Conservation (phyloP, 345 rosid species). For the Noccaea bulbosa region DNA sequence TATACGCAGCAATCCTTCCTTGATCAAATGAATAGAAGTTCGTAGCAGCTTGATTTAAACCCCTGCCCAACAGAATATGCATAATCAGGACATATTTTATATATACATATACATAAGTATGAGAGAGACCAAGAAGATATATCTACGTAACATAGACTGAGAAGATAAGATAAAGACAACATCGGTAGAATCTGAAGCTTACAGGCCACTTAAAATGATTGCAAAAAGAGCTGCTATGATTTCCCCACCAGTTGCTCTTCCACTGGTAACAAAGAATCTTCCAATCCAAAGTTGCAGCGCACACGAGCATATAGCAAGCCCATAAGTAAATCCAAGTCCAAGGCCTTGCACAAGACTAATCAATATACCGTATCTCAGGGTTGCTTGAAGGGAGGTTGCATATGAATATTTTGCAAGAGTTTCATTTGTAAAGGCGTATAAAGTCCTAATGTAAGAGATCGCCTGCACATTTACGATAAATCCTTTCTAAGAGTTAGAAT, state of each 20-base stretch:
- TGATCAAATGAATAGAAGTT: slow-evolving; percentile 98
- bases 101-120: slow-evolving; percentile 61
- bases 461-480: slow-evolving; percentile 63
- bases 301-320: slow-evolving; percentile 97
- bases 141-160: slow-evolving; percentile 31
- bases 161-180: slow-evolving; percentile 19
- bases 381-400: slow-evolving; percentile 96
- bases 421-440: slow-evolving; percentile 96
- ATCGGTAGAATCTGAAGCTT: slow-evolving; percentile 49
- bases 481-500: slow-evolving; percentile 23
- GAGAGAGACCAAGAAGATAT: slow-evolving; percentile 35
- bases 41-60: slow-evolving; percentile 97
- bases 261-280: slow-evolving; percentile 63
- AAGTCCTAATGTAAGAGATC: slow-evolving; percentile 78
- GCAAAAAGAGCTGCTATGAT: slow-evolving; percentile 89
- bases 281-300: slow-evolving; percentile 97
- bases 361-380: slow-evolving; percentile 87
- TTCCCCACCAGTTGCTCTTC: slow-evolving; percentile 87
- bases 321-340: slow-evolving; percentile 98
- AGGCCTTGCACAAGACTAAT: slow-evolving; percentile 99
- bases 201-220: slow-evolving; percentile 97
- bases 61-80: slow-evolving; percentile 53
- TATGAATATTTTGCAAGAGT: slow-evolving; percentile 96
- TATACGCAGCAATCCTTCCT: slow-evolving; percentile 96
- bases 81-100: slow-evolving; percentile 23